Evolutionary conservation across 352 stramenopile species (phyloP), one percentile per base, ranked within the genome.

Genomic region (Pythium rishiriense): DNA sequence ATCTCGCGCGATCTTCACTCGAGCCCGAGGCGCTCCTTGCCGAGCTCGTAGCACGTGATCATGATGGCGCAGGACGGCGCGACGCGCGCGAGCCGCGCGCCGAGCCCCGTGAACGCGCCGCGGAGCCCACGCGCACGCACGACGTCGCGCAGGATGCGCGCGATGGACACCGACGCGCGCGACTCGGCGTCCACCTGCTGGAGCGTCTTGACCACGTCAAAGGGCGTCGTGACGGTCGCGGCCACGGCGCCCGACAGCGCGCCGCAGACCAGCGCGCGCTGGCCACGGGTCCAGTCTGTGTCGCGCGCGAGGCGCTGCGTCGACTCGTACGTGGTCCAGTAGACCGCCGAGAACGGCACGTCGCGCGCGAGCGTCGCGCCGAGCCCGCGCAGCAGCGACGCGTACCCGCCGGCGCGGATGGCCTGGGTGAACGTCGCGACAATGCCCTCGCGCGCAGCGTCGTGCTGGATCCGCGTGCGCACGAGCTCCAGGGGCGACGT

Each of bases 181-280:
- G 59, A n/a, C n/a, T n/a, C 68, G 42, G 77, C 74, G 33, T 79
- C 71, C 26, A 96, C 85, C 64, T 96, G 88, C 62, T 91, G 78
- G 25, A 97, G 74, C 29, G 96, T 98, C 74, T 99, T 99, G 45
- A 98, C 85, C 45, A 98, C 92, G 73, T 98, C 96, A 59, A 98
- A 97, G 1, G 96, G 96, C 7, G 94, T 98, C 35, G 96, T 98
- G 24, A 93, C 65, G 10, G 83, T 88, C 6, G 95, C 88, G 7
- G 96, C 93, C 31, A 98, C 74, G 0, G 87, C 75, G 37, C 96
- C 94, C 1, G 93, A 91, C 1, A 86, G 62, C 10, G 90, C 85
- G 8, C 96, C 95, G 69, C 88, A 90, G 0, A 85, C 51, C 52
- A 99, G 96, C 17, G 93, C 81, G 52, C 85, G 79, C 49, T 96